A percentile compares a stretch with the other conserved stretches of the same genome.
Evolutionary conservation across 176 grass and related monocot species (phyloP).

Genomic region (Phragmites australis): DNA sequence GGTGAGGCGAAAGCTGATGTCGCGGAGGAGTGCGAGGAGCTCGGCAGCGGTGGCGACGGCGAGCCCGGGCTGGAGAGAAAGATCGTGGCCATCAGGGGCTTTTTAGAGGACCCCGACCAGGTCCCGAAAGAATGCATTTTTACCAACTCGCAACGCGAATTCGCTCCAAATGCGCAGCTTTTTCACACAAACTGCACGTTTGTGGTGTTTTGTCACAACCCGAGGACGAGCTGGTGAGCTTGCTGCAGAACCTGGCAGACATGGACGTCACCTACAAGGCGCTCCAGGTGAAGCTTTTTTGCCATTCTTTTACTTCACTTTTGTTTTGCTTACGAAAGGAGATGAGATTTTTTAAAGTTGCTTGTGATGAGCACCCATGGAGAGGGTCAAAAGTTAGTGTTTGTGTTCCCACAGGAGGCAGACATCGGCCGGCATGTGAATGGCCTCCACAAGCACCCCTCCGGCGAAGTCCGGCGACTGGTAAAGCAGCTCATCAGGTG

Average conservation of each 20-base stretch:
- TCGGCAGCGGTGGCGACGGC: background rate
- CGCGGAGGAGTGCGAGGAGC: background rate
- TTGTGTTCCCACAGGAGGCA: conserved; percentile 44
- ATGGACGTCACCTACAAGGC: conserved; percentile 68
- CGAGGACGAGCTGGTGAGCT: conserved; percentile 56
- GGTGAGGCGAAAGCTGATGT: background rate
- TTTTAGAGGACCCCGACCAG: conserved; percentile 64
- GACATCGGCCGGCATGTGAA: conserved; percentile 69
- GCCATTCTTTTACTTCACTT: background rate
- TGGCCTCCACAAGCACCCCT: conserved; percentile 57
- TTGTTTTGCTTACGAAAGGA: background rate
- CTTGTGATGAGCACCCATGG: background rate
- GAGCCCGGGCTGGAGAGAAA: conserved; percentile 30
- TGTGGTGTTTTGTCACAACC: conserved; percentile 46
- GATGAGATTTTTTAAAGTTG: background rate
- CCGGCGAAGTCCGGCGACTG: conserved; percentile 53
- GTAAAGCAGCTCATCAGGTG: conserved; percentile 72
- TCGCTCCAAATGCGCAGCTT: background rate
- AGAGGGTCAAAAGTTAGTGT: background rate
- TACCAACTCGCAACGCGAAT: conserved; percentile 7
- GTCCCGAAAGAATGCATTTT: conserved; percentile 37
- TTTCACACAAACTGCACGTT: conserved; percentile 10
- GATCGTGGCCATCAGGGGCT: conserved; percentile 60
- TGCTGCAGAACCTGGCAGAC: conserved; percentile 55
- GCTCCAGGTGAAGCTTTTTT: conserved; percentile 43